These are phyloP conservation scores for Solanum sparsipilum DNA, from an alignment of 257 asterid genomes.

Conservation along the genomic window DNA sequence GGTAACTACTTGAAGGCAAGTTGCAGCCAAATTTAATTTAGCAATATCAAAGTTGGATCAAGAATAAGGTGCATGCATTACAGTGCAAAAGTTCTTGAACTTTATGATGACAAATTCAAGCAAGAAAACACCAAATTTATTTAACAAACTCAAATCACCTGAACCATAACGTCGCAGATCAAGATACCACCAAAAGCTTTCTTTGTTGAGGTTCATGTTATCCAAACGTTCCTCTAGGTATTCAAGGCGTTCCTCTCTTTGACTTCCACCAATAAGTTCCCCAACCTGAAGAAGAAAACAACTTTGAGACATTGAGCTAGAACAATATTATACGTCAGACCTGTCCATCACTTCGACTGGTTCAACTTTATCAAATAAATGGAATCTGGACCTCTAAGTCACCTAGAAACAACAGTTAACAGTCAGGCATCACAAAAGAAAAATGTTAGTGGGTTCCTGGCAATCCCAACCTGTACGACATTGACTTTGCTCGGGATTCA, in stretches of 20 bases:
- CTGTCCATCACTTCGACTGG: neutral
- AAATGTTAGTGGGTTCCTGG: neutral
- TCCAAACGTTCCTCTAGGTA: conserved; percentile 74
- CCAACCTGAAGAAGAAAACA: conserved; percentile 52
- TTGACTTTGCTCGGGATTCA: neutral
- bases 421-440: neutral
- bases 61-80: neutral
- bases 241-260: conserved; percentile 92
- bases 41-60: neutral
- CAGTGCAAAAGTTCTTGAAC: neutral
- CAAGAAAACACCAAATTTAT: neutral
- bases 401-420: neutral
- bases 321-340: neutral
- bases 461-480: neutral
- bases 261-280: conserved; percentile 99
- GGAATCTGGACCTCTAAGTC: neutral
- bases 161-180: conserved; percentile 97
- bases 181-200: conserved; percentile 99
- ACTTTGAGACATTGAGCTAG: neutral
- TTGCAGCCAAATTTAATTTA: neutral
- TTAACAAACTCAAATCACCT: conserved; percentile 20
- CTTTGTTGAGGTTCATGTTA: conserved; percentile 75
- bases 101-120: neutral
- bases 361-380: neutral
- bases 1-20: neutral